phyloP scores from a whole-genome alignment of 1,139 yeast genomes.

The Pichia sp. region DNA sequence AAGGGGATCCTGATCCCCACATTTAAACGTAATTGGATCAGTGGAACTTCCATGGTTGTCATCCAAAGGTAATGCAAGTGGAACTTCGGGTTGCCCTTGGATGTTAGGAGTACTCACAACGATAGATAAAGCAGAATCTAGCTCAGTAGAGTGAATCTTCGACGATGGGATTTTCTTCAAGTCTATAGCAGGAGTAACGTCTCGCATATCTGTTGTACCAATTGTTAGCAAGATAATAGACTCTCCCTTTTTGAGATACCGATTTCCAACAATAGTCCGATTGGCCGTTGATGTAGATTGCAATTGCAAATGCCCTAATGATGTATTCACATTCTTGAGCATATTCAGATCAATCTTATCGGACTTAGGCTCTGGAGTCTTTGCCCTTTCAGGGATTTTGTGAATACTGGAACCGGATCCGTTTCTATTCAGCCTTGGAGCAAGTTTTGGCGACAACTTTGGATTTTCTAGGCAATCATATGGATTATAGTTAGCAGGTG shows the following conservation, averaged over 20 bases:
- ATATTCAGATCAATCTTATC: slow-evolving; percentile 18
- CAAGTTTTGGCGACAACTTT: slow-evolving; percentile 19
- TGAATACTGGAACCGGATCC: slow-evolving; percentile 11
- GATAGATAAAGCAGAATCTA: slow-evolving; percentile 82
- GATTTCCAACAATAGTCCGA: slow-evolving; percentile 82
- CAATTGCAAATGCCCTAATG: neutral
- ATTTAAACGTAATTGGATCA: slow-evolving; percentile 75
- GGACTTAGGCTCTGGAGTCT: slow-evolving; percentile 4
- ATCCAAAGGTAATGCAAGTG: slow-evolving; percentile 78
- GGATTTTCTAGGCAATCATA: slow-evolving; percentile 12
- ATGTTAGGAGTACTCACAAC: slow-evolving; percentile 53
- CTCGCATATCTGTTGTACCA: slow-evolving; percentile 79
- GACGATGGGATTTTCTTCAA: slow-evolving; percentile 69
- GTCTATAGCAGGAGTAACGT: slow-evolving; percentile 52
- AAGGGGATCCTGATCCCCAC: slow-evolving; percentile 43
- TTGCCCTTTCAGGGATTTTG: slow-evolving; percentile 3
- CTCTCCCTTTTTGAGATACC: slow-evolving; percentile 58
- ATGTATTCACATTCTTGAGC: neutral
- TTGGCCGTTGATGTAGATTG: neutral
- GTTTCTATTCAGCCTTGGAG: slow-evolving; percentile 15
- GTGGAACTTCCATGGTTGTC: slow-evolving; percentile 71
- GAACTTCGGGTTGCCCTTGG: slow-evolving; percentile 51
- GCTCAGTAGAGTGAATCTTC: slow-evolving; percentile 69
- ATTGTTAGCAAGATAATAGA: slow-evolving; percentile 69
- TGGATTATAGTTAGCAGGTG: slow-evolving; percentile 33